Percentiles rank a stretch among this genome's conserved stretches.
These are phyloP conservation scores for Pachysandra terminalis DNA, from an alignment of 164 flowering plant genomes.

Conservation along the genomic window DNA sequence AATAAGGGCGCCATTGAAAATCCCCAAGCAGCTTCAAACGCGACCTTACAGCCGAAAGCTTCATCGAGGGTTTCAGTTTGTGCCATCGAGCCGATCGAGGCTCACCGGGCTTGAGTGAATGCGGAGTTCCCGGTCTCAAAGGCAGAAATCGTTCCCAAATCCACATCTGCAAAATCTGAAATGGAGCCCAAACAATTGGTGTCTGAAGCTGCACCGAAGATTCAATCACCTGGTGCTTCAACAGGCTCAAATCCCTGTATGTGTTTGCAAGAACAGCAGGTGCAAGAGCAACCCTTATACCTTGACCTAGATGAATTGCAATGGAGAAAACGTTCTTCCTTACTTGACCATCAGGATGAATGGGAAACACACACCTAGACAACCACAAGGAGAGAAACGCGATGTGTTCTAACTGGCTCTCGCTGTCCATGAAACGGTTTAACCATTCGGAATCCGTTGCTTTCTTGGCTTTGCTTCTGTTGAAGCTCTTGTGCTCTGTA, in stretches of 20 bases:
- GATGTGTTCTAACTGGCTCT: conserved; percentile 27
- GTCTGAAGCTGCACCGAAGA: too few species aligned
- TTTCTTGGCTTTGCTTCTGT: not conserved
- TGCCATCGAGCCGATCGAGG: conserved; percentile 31
- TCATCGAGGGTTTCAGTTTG: not conserved
- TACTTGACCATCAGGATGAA: not conserved
- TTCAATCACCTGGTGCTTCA: conserved; percentile 17
- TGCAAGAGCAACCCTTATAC: conserved; percentile 42
- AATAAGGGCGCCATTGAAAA: conserved; percentile 32
- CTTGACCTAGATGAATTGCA: conserved; percentile 38
- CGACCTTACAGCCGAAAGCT: conserved; percentile 2
- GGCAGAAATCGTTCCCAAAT: conserved; percentile 29
- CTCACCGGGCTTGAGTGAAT: conserved; percentile 8
- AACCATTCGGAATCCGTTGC: conserved; percentile 16
- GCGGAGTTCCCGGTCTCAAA: conserved; percentile 18
- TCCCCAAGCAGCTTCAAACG: not conserved
- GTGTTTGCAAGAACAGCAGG: conserved; percentile 51
- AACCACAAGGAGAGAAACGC: conserved; percentile 39
- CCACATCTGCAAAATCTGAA: conserved; percentile 31
- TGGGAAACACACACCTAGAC: conserved; percentile 32
- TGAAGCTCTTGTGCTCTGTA: not conserved
- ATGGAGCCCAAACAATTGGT: conserved; percentile 19
- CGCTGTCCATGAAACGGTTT: conserved; percentile 14
- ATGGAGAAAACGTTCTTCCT: conserved; percentile 25
- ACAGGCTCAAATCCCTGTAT: conserved; percentile 33